These are phyloP conservation scores for Whalleya microplaca DNA, from an alignment of 2,329 filamentous ascomycete genomes.

Conservation along the genomic window DNA sequence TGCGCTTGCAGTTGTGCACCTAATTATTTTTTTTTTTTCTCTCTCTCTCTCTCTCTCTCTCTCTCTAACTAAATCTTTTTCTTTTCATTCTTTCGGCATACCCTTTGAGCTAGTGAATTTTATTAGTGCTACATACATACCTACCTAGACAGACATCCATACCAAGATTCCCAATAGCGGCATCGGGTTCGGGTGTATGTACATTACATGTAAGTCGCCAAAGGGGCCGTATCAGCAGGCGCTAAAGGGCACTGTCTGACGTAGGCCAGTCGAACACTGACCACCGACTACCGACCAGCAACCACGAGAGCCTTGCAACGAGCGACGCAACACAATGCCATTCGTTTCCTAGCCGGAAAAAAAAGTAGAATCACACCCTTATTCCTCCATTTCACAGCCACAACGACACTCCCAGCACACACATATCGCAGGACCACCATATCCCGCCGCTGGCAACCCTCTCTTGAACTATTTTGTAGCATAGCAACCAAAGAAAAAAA, in stretches of 20 bases:
- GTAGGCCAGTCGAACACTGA: conserved; percentile 21
- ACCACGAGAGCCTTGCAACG: conserved; percentile 24
- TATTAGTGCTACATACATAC: not conserved
- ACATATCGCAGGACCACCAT: too few species aligned
- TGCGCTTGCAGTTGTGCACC: too few species aligned
- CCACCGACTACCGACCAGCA: conserved; percentile 25
- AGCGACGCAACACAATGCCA: conserved; percentile 28
- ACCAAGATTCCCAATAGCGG: not conserved
- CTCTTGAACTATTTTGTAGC: conserved; percentile 9
- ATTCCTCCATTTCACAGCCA: conserved; percentile 19
- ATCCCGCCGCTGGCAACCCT: too few species aligned
- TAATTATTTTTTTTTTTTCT: too few species aligned
- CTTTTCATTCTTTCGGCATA: too few species aligned
- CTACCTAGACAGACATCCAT: not conserved
- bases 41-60: too few species aligned
- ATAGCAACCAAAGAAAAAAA: conserved; percentile 9
- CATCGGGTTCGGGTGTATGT: conserved; percentile 13
- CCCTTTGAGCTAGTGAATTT: too few species aligned
- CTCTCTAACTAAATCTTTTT: too few species aligned
- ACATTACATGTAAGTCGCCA: conserved; percentile 16
- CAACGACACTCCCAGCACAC: conserved; percentile 14
- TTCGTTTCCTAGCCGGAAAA: conserved; percentile 29
- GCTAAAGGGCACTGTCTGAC: conserved; percentile 26
- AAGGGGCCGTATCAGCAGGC: conserved; percentile 17
- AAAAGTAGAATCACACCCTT: conserved; percentile 18